A percentile compares a stretch with the other conserved stretches of the same genome.
Evolutionary conservation across 2,329 filamentous ascomycete species (phyloP).

Genomic region (Setomelanomma holmii): DNA sequence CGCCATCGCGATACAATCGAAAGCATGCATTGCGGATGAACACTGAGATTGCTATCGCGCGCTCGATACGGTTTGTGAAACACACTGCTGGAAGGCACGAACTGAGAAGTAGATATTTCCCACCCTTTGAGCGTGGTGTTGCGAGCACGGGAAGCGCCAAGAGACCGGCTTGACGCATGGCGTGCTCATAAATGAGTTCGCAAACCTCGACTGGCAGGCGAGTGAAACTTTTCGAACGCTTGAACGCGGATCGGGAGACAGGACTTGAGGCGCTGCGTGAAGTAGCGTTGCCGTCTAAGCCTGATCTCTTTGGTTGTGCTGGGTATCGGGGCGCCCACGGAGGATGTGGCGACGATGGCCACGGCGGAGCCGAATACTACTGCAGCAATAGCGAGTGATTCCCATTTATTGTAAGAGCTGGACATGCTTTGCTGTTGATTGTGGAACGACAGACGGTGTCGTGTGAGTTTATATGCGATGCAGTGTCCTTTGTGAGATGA

Average conservation of each 20-base stretch:
- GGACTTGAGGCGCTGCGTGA: too few relatives aligned
- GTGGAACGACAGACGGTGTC: too few relatives aligned
- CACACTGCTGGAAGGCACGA: not conserved
- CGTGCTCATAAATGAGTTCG: slow-evolving; percentile 4
- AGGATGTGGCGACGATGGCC: too few relatives aligned
- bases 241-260: not conserved
- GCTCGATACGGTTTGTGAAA: not conserved
- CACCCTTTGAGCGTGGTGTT: not conserved
- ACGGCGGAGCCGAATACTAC: too few relatives aligned
- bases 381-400: too few relatives aligned
- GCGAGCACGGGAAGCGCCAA: not conserved
- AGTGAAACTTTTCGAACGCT: not conserved
- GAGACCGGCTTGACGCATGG: not conserved
- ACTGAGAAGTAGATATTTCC: not conserved
- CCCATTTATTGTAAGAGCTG: too few relatives aligned
- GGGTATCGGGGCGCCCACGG: too few relatives aligned
- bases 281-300: too few relatives aligned
- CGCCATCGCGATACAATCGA: not conserved
- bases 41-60: not conserved
- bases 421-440: too few relatives aligned
- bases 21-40: not conserved
- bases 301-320: too few relatives aligned
- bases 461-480: too few relatives aligned
- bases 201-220: not conserved
- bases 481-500: too few relatives aligned